Evolutionary conservation across 2,329 filamentous ascomycete genomes (phyloP).

Genomic region (Pseudogymnoascus sp.): DNA sequence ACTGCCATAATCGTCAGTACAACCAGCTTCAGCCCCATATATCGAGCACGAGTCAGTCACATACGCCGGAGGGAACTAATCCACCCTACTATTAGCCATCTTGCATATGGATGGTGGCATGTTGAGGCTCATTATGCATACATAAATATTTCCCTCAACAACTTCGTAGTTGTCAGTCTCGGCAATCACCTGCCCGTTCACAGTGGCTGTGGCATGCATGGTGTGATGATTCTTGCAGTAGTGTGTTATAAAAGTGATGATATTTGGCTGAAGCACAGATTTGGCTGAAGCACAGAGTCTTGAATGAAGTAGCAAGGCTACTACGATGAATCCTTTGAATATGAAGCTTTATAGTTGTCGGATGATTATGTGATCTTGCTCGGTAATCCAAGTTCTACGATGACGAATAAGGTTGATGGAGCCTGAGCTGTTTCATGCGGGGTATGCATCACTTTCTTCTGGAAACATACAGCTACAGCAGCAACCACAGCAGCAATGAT

Average conservation of each 20-base stretch:
- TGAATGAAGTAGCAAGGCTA: neutral
- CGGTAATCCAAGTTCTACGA: neutral
- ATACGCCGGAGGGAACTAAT: conserved; percentile 32
- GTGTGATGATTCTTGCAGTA: neutral
- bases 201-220: conserved; percentile 27
- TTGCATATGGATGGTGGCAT: neutral
- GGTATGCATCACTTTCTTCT: neutral
- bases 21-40: neutral
- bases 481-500: neutral
- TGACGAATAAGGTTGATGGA: neutral
- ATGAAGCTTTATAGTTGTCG: neutral
- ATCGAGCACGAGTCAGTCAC: conserved; percentile 13
- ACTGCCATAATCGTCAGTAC: conserved; percentile 18
- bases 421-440: neutral
- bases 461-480: neutral
- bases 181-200: conserved; percentile 39
- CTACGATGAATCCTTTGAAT: neutral
- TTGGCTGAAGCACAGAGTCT: neutral
- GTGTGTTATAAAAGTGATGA: neutral
- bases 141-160: conserved; percentile 44
- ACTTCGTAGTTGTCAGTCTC: conserved; percentile 39
- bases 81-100: neutral
- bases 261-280: neutral
- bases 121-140: conserved; percentile 19
- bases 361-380: conserved; percentile 1